phyloP scores from a whole-genome alignment of 495 filamentous ascomycete species.

The Podospora pseudopauciseta region DNA sequence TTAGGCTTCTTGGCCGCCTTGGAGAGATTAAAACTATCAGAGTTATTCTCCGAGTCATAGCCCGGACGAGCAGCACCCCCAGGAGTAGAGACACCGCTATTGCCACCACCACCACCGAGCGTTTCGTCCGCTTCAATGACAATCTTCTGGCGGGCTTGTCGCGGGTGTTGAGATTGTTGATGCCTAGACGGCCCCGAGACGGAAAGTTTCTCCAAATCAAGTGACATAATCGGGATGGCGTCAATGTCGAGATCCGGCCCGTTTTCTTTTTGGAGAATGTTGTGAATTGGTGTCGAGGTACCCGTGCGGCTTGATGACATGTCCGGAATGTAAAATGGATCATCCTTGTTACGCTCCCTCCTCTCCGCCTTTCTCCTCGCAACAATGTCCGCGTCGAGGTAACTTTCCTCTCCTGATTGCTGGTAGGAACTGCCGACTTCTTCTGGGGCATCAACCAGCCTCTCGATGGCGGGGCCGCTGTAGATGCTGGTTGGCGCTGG shows the following conservation, averaged over 20 bases:
- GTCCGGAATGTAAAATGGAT: slow-evolving; percentile 87
- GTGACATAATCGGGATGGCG: slow-evolving; percentile 88
- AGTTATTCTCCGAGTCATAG: slow-evolving; percentile 46
- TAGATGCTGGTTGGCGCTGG: slow-evolving; percentile 38
- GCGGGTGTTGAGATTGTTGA: slow-evolving; percentile 15
- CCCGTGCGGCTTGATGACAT: slow-evolving; percentile 43
- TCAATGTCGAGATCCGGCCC: slow-evolving; percentile 81
- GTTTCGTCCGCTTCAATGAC: slow-evolving; percentile 63
- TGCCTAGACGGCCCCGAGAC: slow-evolving; percentile 12
- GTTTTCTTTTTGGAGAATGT: slow-evolving; percentile 63
- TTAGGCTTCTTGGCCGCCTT: slow-evolving; percentile 40
- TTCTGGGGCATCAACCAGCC: slow-evolving; percentile 41
- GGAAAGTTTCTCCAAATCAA: slow-evolving; percentile 60
- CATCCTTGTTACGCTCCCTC: slow-evolving; percentile 76
- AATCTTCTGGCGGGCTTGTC: slow-evolving; percentile 46
- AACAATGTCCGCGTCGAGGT: slow-evolving; percentile 59
- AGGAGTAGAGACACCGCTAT: slow-evolving; percentile 42
- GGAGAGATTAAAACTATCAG: slow-evolving; percentile 34
- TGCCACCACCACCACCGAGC: slow-evolving; percentile 41
- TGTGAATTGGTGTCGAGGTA: slow-evolving; percentile 65
- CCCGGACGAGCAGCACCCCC: slow-evolving; percentile 18
- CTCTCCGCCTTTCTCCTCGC: slow-evolving; percentile 65
- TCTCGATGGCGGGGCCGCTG: slow-evolving; percentile 51
- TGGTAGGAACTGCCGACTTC: slow-evolving; percentile 61
- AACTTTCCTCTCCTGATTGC: slow-evolving; percentile 50